Conservation (phyloP, 768 basidiomycete species). For the Pleurotus platypus region DNA sequence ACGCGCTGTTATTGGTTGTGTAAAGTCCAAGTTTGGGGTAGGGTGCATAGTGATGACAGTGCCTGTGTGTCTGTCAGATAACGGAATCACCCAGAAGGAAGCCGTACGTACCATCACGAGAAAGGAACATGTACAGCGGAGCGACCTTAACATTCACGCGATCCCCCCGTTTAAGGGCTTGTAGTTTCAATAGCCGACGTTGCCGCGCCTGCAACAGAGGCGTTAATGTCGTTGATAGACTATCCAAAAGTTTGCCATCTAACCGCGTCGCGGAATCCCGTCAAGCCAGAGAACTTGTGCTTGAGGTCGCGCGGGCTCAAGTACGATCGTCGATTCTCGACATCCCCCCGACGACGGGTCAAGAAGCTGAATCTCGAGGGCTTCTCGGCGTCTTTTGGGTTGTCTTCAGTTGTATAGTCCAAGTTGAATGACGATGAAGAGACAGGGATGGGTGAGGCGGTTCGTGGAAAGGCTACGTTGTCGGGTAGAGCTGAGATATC, state of each 20-base stretch:
- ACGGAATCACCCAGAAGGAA: background rate
- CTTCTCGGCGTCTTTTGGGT: background rate
- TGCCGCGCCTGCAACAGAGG: slow-evolving; percentile 14
- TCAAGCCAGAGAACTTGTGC: background rate
- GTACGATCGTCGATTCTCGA: background rate
- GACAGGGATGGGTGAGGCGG: slow-evolving; percentile 32
- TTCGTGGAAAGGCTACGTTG: slow-evolving; percentile 21
- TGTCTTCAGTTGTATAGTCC: background rate
- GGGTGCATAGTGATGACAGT: slow-evolving; percentile 60
- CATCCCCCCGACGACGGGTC: background rate
- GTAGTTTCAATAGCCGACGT: slow-evolving; percentile 20
- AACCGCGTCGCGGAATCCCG: background rate
- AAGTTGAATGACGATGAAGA: background rate
- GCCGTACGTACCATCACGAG: slow-evolving; percentile 46
- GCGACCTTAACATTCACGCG: slow-evolving; percentile 53
- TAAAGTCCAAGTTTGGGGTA: slow-evolving; percentile 40
- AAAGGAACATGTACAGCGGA: slow-evolving; percentile 64
- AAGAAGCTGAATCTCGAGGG: background rate
- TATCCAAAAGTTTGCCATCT: background rate
- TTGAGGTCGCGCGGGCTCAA: background rate
- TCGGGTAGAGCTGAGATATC: slow-evolving; percentile 22
- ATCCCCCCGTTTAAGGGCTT: slow-evolving; percentile 39
- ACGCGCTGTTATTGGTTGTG: slow-evolving; percentile 53
- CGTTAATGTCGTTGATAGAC: no score
- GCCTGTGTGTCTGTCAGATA: slow-evolving; percentile 21